Percentiles rank a stretch among this genome's conserved stretches.
Evolutionary conservation across 192 early-diverging fungal species (phyloP).

Genomic region (Umbelopsis vinacea): DNA sequence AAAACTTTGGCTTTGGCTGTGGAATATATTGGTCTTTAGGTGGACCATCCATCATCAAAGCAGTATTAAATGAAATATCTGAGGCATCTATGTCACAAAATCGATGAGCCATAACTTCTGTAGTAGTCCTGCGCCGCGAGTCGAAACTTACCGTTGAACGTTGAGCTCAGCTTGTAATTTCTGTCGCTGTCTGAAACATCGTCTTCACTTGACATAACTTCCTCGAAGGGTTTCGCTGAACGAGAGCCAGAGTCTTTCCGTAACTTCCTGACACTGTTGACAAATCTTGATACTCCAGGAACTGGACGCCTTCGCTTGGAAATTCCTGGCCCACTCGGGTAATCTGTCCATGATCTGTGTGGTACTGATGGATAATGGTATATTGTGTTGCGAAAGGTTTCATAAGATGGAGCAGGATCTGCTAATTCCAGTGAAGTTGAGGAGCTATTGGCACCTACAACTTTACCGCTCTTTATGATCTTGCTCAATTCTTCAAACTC

Average conservation of each 20-base stretch:
- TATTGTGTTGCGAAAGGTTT: conserved; percentile 8
- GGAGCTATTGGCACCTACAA: neutral
- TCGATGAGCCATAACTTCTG: neutral
- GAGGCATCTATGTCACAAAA: neutral
- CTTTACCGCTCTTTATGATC: conserved; percentile 9
- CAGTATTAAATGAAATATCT: neutral
- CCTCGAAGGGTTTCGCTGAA: neutral
- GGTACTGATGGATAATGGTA: neutral
- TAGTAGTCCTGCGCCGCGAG: no score
- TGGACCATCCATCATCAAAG: neutral
- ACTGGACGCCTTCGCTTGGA: conserved; percentile 2
- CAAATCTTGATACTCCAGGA: conserved; percentile 7
- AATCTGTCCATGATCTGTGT: conserved; percentile 11
- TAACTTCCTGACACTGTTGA: conserved; percentile 1
- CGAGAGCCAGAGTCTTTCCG: conserved; percentile 13
- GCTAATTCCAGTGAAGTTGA: neutral
- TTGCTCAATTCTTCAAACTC: conserved; percentile 21
- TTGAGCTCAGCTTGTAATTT: conserved; percentile 14
- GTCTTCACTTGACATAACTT: conserved; percentile 3
- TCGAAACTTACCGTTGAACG: neutral
- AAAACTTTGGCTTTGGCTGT: neutral
- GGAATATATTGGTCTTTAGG: neutral
- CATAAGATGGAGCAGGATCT: neutral
- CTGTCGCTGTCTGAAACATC: conserved; percentile 22
- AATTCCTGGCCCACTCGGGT: neutral